A percentile compares a stretch with the other conserved stretches of the same genome.
Evolutionary conservation across 2,329 filamentous ascomycete genomes (phyloP).

Genomic region (Chrysoporthe austroafricana): DNA sequence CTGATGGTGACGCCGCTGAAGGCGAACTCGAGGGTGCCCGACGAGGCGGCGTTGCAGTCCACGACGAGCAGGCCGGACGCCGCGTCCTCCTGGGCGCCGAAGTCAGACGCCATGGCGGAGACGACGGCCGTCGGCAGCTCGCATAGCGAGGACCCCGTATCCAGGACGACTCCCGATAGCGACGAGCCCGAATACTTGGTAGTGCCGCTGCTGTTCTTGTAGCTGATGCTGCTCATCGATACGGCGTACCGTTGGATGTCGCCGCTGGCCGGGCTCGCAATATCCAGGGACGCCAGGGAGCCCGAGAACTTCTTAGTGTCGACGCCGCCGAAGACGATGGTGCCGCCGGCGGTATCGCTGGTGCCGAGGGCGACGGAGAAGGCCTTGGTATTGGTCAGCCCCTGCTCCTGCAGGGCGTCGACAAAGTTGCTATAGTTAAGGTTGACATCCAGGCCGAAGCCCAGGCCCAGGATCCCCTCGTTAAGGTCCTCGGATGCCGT

Average conservation of each 20-base stretch:
- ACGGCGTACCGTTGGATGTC: slow-evolving; percentile 47
- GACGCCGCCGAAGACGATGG: slow-evolving; percentile 49
- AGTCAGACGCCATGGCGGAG: slow-evolving; percentile 45
- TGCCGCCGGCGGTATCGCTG: slow-evolving; percentile 34
- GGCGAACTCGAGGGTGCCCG: slow-evolving; percentile 43
- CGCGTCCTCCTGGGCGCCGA: slow-evolving; percentile 50
- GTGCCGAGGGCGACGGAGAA: slow-evolving; percentile 41
- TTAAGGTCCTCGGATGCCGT: slow-evolving; percentile 48
- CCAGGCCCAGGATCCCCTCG: slow-evolving; percentile 69
- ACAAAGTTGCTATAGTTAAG: slow-evolving; percentile 50
- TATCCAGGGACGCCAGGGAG: slow-evolving; percentile 36
- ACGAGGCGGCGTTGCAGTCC: slow-evolving; percentile 40
- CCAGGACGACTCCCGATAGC: slow-evolving; percentile 55
- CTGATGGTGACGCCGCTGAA: slow-evolving; percentile 44
- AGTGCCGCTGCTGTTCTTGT: slow-evolving; percentile 37
- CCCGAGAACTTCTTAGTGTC: slow-evolving; percentile 51
- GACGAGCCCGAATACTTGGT: slow-evolving; percentile 38
- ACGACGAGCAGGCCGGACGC: slow-evolving; percentile 48
- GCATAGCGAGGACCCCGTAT: slow-evolving; percentile 70
- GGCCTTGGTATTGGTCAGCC: slow-evolving; percentile 47
- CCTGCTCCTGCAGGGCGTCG: slow-evolving; percentile 50
- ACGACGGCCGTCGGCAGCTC: slow-evolving; percentile 65
- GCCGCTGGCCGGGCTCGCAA: slow-evolving; percentile 35
- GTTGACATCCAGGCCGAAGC: slow-evolving; percentile 55
- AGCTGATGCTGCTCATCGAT: slow-evolving; percentile 42